Conservation (phyloP, 768 basidiomycete species). For the Pleurotus platypus region DNA sequence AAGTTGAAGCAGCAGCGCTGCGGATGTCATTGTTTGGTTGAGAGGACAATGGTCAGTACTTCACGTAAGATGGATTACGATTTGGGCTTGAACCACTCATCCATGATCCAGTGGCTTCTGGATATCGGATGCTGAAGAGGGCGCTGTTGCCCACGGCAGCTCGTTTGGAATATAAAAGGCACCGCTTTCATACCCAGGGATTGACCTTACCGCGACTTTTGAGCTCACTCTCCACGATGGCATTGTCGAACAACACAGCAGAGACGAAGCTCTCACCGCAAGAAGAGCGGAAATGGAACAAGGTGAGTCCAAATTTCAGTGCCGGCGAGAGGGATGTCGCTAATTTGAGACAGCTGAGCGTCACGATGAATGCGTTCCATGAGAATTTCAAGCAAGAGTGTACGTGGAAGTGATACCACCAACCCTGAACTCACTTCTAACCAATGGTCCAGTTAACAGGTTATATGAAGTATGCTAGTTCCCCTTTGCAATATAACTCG, state of each 20-base stretch:
- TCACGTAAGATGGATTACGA: too few relatives aligned
- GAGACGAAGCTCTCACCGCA: conserved; percentile 5
- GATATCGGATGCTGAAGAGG: too few relatives aligned
- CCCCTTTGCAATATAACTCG: not conserved
- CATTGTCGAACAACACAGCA: not conserved
- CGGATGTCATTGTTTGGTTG: too few relatives aligned
- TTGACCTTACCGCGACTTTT: not conserved
- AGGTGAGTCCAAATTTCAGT: conserved; percentile 5
- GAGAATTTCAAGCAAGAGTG: conserved; percentile 47
- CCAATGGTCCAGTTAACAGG: conserved; percentile 30
- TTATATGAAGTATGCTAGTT: conserved; percentile 35
- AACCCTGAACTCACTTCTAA: not conserved
- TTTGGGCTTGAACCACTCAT: too few relatives aligned
- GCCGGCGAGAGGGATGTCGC: too few relatives aligned
- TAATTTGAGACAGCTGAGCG: conserved; percentile 17
- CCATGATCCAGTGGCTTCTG: too few relatives aligned
- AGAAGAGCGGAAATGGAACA: conserved; percentile 19
- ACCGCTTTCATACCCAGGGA: too few relatives aligned
- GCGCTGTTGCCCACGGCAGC: not conserved
- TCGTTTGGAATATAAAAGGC: not conserved
- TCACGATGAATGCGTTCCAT: conserved; percentile 35
- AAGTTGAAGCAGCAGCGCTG: not conserved
- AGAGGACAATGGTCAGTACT: too few relatives aligned
- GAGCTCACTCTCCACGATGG: not conserved
- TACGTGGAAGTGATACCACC: conserved; percentile 18